phyloP scores from a whole-genome alignment of 768 basidiomycete species.

The Saitozyma sp. region DNA sequence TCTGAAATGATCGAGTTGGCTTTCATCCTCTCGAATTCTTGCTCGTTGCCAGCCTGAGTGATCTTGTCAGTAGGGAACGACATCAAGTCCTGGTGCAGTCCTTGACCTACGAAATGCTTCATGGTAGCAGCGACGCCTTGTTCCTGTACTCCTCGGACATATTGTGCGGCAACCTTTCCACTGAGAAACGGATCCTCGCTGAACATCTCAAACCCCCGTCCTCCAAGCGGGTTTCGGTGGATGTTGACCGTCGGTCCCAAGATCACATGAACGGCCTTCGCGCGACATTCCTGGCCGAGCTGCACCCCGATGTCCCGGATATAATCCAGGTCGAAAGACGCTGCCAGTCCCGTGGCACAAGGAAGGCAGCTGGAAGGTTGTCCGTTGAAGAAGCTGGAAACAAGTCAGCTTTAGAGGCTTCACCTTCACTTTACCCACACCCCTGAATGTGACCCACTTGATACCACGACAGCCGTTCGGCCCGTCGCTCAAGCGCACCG shows the following conservation, averaged over 20 bases:
- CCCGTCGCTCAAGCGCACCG: too few species aligned
- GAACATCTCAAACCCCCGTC: slow-evolving; percentile 63
- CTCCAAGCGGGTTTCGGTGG: slow-evolving; percentile 56
- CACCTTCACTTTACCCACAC: too few species aligned
- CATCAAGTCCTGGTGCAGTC: too few species aligned
- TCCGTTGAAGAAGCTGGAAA: too few species aligned
- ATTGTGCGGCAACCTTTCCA: slow-evolving; percentile 63
- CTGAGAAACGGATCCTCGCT: slow-evolving; percentile 69
- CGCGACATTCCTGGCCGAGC: slow-evolving; percentile 63
- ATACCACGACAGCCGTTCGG: too few species aligned
- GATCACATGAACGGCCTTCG: slow-evolving; percentile 55
- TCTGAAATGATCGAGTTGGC: slow-evolving; percentile 35
- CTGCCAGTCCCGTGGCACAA: slow-evolving; percentile 67
- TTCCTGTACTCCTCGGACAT: slow-evolving; percentile 66
- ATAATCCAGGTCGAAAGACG: slow-evolving; percentile 66
- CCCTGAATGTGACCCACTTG: too few species aligned
- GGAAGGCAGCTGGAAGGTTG: slow-evolving; percentile 63
- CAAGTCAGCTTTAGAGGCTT: too few species aligned
- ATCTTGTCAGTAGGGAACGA: too few species aligned
- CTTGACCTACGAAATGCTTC: slow-evolving; percentile 62
- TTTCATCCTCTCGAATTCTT: too few species aligned
- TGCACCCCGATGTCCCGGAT: slow-evolving; percentile 61
- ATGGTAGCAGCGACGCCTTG: slow-evolving; percentile 65
- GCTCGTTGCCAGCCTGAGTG: too few species aligned
- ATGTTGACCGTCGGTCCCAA: slow-evolving; percentile 73